Base-by-base conservation (phyloP, 73 alveolate genomes). In the Uronychia setigera region DNA sequence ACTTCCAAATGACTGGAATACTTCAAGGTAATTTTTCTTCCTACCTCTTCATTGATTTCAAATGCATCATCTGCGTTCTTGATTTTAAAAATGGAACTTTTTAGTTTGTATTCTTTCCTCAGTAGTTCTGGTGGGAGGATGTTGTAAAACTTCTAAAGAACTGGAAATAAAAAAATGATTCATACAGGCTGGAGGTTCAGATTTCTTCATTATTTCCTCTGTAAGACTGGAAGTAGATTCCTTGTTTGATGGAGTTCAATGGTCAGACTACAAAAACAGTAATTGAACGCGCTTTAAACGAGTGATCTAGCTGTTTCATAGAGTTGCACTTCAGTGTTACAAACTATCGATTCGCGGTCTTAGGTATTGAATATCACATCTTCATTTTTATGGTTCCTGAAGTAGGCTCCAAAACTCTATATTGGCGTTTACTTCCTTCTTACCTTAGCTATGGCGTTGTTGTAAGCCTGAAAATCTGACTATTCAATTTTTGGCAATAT, bases 1-100 rank as follows among this genome's bases (percentile, higher is more conserved):
- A 87, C 77, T 33, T 87, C 93, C 33, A 87, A 30, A 5, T 76
- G 9, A 76, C 5, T 5, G 1, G 81, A 76, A 31, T 76, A 76
- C 59, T 76, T 1, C 29, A 1, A 5, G 79, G 26, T 67, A 67
- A 26, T 5, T 5, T 26, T 57, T 14, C 14, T 1, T 26, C 79
- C 26, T 26, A 67, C 79, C 5, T 76, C 58, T 76, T 76, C 81
- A 9, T 76, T 28, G 29, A 28, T 76, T 5, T 76, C 59, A 5
- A 5, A 1, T 76, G 81, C 81, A 5, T 76, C 28, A 1, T 1
- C 1, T 26, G 28, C 32, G 59, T 76, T 32, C 30, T 76, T 76
- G 29, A 76, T 76, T 1, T 1, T 76, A 30, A 76, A 76, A 31
- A 76, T 28, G 58, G 19, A 28, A 27, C 59, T 13, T 9, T 76